Percentiles rank a stretch among this genome's conserved stretches.
Evolutionary conservation across 2,329 filamentous ascomycete species (phyloP).

Genomic region (Coniochaeta sp.): DNA sequence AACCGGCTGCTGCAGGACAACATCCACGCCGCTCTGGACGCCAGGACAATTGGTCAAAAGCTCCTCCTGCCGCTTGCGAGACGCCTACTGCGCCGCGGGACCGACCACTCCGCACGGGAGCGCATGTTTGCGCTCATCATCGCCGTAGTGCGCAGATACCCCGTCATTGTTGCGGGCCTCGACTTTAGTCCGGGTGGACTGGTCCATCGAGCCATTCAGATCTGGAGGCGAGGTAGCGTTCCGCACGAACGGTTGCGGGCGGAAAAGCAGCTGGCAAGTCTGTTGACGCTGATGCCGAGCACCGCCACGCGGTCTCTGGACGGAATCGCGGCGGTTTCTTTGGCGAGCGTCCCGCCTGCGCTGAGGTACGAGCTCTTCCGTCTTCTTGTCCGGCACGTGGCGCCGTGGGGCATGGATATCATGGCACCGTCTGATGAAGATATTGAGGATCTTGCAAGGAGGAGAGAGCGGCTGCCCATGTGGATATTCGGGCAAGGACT

Average conservation of each 20-base stretch:
- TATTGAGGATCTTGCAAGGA: neutral
- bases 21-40: neutral
- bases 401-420: neutral
- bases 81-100: neutral
- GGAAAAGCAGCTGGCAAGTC: neutral
- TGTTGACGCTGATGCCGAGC: neutral
- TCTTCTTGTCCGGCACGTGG: neutral
- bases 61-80: neutral
- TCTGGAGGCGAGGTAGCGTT: neutral
- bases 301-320: neutral
- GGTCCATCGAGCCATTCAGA: neutral
- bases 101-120: neutral
- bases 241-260: neutral
- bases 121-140: neutral
- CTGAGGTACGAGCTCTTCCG: neutral
- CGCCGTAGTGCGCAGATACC: neutral
- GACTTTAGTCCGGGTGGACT: neutral
- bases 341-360: neutral
- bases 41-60: neutral
- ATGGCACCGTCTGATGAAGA: neutral
- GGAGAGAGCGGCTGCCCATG: neutral
- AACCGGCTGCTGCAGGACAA: neutral
- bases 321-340: neutral
- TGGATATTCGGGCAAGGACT: conserved; percentile 2
- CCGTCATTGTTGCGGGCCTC: neutral